Conservation (phyloP, 2,329 filamentous ascomycete genomes). For the Fusarium verticillioides region DNA sequence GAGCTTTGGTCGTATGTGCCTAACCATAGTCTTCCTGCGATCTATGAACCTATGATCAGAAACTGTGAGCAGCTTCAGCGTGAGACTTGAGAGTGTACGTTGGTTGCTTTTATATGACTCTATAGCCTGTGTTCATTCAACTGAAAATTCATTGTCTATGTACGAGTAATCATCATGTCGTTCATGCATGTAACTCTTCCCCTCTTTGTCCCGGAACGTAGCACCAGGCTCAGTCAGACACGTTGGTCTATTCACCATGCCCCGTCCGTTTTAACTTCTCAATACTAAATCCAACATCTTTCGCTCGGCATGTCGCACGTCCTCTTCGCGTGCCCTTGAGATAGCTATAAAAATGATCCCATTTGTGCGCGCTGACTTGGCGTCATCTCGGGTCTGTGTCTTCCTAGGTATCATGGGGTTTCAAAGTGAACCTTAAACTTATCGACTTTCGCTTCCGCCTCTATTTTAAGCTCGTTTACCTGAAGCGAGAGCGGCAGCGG, state of each 20-base stretch:
- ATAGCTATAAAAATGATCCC: constrained; percentile 20
- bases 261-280: constrained; percentile 27
- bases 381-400: constrained; percentile 20
- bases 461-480: constrained; percentile 53
- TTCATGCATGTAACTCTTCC: constrained; percentile 37
- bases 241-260: constrained; percentile 26
- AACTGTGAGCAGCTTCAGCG: not conserved
- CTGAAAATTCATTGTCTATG: constrained; percentile 33
- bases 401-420: constrained; percentile 45
- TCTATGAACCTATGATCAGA: not conserved
- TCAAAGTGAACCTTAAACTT: constrained; percentile 41
- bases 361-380: constrained; percentile 12
- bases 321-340: constrained; percentile 21
- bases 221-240: constrained; percentile 32
- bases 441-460: constrained; percentile 35
- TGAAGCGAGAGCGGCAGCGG: constrained; percentile 90
- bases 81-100: not conserved
- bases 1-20: constrained; percentile 25
- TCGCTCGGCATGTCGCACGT: constrained; percentile 31
- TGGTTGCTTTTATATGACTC: not conserved
- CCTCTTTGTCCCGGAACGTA: constrained; percentile 26
- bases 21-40: not conserved
- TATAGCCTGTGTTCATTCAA: constrained; percentile 20
- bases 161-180: constrained; percentile 39
- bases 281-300: constrained; percentile 40